Conservation (phyloP, 192 early-diverging fungal genomes). For the Coemansia sp. region DNA sequence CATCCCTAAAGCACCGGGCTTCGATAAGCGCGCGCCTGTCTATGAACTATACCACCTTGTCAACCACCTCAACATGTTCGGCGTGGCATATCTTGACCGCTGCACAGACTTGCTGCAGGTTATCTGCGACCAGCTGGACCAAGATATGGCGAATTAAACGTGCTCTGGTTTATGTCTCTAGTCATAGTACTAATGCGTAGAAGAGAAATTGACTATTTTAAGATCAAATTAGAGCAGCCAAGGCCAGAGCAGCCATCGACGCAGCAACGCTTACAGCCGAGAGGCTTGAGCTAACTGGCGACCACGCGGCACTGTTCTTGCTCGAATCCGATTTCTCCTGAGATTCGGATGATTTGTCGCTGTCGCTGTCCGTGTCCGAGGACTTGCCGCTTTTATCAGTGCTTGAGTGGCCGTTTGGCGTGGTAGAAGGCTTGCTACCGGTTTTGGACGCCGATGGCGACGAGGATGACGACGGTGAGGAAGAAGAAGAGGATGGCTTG, state of each 20-base stretch:
- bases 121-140: neutral
- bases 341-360: conserved; percentile 1
- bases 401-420: neutral
- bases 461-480: too few species aligned
- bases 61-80: conserved; percentile 48
- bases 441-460: neutral
- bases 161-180: neutral
- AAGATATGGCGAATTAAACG: neutral
- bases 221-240: neutral
- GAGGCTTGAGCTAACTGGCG: neutral
- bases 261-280: neutral
- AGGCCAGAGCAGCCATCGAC: neutral
- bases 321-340: neutral
- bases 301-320: neutral
- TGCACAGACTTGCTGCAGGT: conserved; percentile 18
- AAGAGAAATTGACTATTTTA: neutral
- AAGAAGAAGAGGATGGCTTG: neutral
- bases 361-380: conserved; percentile 1
- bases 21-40: conserved; percentile 16
- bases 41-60: conserved; percentile 44
- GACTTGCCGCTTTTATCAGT: conserved; percentile 1
- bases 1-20: conserved; percentile 26
- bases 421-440: neutral
- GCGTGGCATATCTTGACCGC: conserved; percentile 14
- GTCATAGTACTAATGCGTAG: too few species aligned